Evolutionary conservation across 768 basidiomycete species (phyloP).

Genomic region (Collybia sordida): DNA sequence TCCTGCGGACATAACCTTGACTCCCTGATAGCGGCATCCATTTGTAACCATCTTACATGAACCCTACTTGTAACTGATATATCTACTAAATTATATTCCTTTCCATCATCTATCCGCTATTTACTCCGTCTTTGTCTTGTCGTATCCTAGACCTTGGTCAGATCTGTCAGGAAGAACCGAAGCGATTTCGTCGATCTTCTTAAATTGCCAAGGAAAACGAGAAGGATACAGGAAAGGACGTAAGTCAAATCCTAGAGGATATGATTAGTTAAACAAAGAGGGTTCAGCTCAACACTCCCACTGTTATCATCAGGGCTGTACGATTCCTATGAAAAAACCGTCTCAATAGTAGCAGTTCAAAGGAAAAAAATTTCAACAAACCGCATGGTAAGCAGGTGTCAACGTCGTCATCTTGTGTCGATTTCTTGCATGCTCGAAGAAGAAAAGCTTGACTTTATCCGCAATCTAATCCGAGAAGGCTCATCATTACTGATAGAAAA

Average conservation of each 20-base stretch:
- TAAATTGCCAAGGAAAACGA: constrained; percentile 95
- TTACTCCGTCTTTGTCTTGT: constrained; percentile 52
- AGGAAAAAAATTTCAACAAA: constrained; percentile 35
- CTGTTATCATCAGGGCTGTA: constrained; percentile 97
- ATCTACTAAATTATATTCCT: constrained; percentile 13
- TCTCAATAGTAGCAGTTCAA: background rate
- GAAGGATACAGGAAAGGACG: constrained; percentile 96
- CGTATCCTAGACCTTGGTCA: constrained; percentile 22
- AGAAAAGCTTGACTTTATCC: constrained; percentile 96
- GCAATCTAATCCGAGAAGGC: constrained; percentile 64
- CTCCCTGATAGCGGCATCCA: constrained; percentile 3
- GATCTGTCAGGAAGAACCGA: constrained; percentile 75
- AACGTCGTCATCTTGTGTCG: constrained; percentile 98
- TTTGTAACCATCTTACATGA: constrained; percentile 16
- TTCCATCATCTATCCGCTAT: background rate
- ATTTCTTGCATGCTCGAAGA: constrained; percentile 95
- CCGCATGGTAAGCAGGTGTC: constrained; percentile 93
- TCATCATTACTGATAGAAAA: background rate
- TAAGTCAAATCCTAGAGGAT: constrained; percentile 78
- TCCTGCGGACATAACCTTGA: constrained; percentile 52
- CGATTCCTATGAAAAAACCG: constrained; percentile 62
- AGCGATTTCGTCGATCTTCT: constrained; percentile 88
- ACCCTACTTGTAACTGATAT: constrained; percentile 15
- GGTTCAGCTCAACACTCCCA: constrained; percentile 25
- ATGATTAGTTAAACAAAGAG: constrained; percentile 14